phyloP scores from a whole-genome alignment of 352 stramenopile species.

The Phytophthora pseudosyringae region DNA sequence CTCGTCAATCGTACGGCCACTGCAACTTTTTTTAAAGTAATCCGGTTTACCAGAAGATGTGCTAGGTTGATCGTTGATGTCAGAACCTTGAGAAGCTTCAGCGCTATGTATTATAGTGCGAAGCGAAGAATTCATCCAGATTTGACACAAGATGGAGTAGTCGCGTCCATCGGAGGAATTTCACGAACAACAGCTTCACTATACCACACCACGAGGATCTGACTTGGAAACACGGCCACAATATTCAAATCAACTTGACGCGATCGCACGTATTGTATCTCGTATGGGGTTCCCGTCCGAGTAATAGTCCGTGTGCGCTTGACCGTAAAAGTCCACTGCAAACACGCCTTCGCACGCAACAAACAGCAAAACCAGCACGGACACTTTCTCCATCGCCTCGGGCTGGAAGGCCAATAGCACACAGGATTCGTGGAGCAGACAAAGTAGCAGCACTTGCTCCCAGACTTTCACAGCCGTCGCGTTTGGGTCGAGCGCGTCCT shows the following conservation, averaged over 20 bases:
- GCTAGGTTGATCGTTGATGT: no score
- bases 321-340: conserved; percentile 55
- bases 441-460: neutral
- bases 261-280: conserved; percentile 61
- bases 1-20: no score
- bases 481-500: conserved; percentile 57
- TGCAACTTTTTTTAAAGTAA: no score
- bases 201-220: conserved; percentile 13
- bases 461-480: conserved; percentile 2
- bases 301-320: conserved; percentile 63
- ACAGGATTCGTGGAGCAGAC: conserved; percentile 56
- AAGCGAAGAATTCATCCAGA: no score
- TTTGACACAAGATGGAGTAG: no score
- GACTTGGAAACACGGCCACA: conserved; percentile 12
- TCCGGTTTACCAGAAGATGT: no score
- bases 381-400: conserved; percentile 18
- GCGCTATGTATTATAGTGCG: no score
- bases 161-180: no score
- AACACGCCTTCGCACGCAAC: conserved; percentile 55
- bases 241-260: neutral
- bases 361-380: conserved; percentile 30
- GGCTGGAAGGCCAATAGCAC: conserved; percentile 52
- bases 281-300: conserved; percentile 60
- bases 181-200: no score
- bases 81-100: no score